These are phyloP conservation scores for Haematococcus lacustris DNA, from an alignment of 139 green algal species.

Conservation along the genomic window DNA sequence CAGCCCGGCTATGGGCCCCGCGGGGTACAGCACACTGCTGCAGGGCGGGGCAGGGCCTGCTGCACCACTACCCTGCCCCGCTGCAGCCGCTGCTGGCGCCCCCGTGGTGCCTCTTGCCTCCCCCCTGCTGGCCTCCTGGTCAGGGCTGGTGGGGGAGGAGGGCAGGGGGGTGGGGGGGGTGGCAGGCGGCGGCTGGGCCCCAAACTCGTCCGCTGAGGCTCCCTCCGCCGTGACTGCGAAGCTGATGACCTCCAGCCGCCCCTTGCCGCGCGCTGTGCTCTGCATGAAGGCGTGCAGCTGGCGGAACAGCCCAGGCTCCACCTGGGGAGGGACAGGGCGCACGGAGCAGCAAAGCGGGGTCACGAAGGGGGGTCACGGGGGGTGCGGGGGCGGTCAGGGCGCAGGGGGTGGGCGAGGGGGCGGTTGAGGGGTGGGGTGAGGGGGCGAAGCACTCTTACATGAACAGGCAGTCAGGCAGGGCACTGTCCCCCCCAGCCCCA, in stretches of 20 bases:
- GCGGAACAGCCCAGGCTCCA: conserved; percentile 87
- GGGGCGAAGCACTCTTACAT: too few relatives aligned
- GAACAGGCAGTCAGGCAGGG: too few relatives aligned
- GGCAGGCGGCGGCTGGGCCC: background rate
- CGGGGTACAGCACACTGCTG: conserved; percentile 50
- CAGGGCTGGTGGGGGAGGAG: background rate
- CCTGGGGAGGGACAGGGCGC: conserved; percentile 23
- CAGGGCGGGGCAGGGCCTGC: background rate
- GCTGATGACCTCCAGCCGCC: conserved; percentile 80
- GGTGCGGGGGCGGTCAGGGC: too few relatives aligned
- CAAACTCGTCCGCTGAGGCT: conserved; percentile 23
- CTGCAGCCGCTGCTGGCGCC: background rate
- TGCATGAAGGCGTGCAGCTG: conserved; percentile 71
- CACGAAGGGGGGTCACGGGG: background rate
- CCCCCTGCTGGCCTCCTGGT: background rate
- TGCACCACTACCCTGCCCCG: background rate
- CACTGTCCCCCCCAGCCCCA: too few relatives aligned
- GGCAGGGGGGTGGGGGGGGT: background rate
- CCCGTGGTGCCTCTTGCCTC: background rate
- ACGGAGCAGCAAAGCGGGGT: background rate
- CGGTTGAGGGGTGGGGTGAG: too few relatives aligned
- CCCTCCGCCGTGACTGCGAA: conserved; percentile 57
- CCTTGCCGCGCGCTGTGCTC: conserved; percentile 30
- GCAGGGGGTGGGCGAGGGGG: too few relatives aligned
- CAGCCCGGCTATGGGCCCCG: conserved; percentile 54